A percentile compares a stretch with the other conserved stretches of the same genome.
phyloP scores from a whole-genome alignment of 192 early-diverging fungal species.

The Coemansia sp. region DNA sequence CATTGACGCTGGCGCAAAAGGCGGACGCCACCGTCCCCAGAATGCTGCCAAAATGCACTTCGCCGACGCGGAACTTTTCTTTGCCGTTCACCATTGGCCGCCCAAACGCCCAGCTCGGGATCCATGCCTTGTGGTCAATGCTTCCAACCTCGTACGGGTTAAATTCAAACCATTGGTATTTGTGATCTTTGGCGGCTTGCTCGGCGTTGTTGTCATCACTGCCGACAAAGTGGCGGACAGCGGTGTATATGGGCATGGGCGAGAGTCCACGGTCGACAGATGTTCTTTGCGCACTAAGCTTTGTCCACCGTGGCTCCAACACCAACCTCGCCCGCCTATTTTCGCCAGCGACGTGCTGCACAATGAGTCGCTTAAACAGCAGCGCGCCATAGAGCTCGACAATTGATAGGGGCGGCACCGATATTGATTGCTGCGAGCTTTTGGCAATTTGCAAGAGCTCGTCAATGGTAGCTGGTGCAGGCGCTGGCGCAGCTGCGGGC shows the following conservation, averaged over 20 bases:
- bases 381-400: constrained; percentile 53
- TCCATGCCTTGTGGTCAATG: constrained; percentile 69
- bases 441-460: constrained; percentile 24
- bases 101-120: constrained; percentile 77
- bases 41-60: constrained; percentile 62
- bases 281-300: constrained; percentile 30
- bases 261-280: constrained; percentile 55
- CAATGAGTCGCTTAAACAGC: constrained; percentile 40
- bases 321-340: constrained; percentile 3
- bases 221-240: constrained; percentile 61
- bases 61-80: constrained; percentile 58
- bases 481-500: not conserved
- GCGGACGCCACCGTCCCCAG: constrained; percentile 56
- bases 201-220: constrained; percentile 38
- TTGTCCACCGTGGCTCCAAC: constrained; percentile 35
- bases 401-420: constrained; percentile 36
- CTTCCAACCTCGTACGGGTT: constrained; percentile 76
- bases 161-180: constrained; percentile 78
- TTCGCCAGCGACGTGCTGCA: constrained; percentile 16
- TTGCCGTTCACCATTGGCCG: constrained; percentile 63
- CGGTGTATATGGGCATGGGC: constrained; percentile 77
- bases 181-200: constrained; percentile 10
- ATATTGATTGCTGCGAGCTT: constrained; percentile 10
- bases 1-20: constrained; percentile 46
- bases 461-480: constrained; percentile 13